Base-by-base conservation (phyloP, 169 alveolate species). In the Plasmodium fragile region DNA sequence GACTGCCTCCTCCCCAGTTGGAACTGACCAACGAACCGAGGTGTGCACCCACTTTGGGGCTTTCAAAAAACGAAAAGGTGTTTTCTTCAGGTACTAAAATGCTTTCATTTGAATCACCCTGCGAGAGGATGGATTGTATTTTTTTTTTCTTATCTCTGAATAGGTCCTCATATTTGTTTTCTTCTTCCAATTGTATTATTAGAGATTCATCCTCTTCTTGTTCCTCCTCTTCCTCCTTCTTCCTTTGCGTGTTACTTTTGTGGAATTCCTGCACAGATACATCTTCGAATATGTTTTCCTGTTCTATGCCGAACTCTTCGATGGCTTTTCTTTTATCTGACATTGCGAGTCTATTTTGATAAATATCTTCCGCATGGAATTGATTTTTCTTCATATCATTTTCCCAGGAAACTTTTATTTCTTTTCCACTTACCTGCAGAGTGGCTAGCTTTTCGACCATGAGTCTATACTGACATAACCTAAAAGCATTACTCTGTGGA, bases 401-500 rank as follows among this genome's bases (percentile, higher is more conserved):
- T 73, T 85, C 92, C 97, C 97, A 96, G 1, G 97, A 97, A 16
- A 95, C 95, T 32, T 94, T 77, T 13, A 96, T 69, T 70, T 92
- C 96, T 25, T 96, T 96, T 16, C 98, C 98, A 71, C 89, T 89
- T 13, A 93, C 83, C 87, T 96, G 98, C 32, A 89, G 81, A 11
- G 96, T 92, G 34, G 92, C 39, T 45, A 96, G 91, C 39, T 84
- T 83, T 94, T 94, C 95, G 2, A 96, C 82, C 92, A 95, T 95
- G 32, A 83, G 85, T 52, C 98, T 95, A 53, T 96, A 96, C 78
- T 95, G 97, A 22, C 96, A 89, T 65, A 96, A 81, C 55, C 98
- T 80, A 75, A 95, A 96, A 13, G 98, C 98, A 39, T 95, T 93
- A 71, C 95, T 96, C 90, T 95, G 96, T 49, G 98, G 96, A 45